Conservation (phyloP, 1,284 basidiomycete genomes). For the Austroboletus niveus region DNA sequence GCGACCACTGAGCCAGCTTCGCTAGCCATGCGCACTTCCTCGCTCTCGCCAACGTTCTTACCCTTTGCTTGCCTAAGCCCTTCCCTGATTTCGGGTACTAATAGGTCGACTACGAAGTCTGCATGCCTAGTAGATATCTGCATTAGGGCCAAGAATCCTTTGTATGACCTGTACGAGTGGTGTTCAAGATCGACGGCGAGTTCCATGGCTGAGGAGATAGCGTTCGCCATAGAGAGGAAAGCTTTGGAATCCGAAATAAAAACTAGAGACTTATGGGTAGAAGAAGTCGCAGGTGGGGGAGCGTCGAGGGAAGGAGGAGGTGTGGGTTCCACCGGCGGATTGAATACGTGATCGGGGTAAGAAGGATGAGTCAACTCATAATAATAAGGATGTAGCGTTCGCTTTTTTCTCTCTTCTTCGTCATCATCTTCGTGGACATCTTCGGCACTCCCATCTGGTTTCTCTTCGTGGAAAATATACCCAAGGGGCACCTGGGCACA, state of each 20-base stretch:
- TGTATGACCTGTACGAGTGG: constrained; percentile 83
- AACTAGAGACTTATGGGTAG: constrained; percentile 49
- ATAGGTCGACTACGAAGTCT: constrained; percentile 87
- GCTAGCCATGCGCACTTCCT: constrained; percentile 17
- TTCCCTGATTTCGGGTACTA: constrained; percentile 66
- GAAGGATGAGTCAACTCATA: constrained; percentile 75
- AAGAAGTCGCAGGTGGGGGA: neutral
- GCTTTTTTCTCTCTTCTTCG: constrained; percentile 24
- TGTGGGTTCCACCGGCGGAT: constrained; percentile 41
- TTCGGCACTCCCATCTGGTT: constrained; percentile 27
- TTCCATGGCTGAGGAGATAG: constrained; percentile 65
- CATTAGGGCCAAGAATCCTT: constrained; percentile 91
- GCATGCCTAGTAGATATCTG: constrained; percentile 84
- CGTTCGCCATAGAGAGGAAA: constrained; percentile 65
- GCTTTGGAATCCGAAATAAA: constrained; percentile 66
- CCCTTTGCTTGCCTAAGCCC: constrained; percentile 51
- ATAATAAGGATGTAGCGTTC: constrained; percentile 70
- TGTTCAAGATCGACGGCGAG: constrained; percentile 95
- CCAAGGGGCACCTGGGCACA: constrained; percentile 79
- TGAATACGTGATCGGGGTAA: constrained; percentile 72
- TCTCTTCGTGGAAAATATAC: constrained; percentile 45
- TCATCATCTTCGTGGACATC: constrained; percentile 14
- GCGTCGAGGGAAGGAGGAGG: constrained; percentile 51
- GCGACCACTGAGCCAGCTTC: constrained; percentile 54
- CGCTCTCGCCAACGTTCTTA: constrained; percentile 11